Evolutionary conservation across 2,329 filamentous ascomycete genomes (phyloP).

Genomic region (Teratosphaeria zuluensis): DNA sequence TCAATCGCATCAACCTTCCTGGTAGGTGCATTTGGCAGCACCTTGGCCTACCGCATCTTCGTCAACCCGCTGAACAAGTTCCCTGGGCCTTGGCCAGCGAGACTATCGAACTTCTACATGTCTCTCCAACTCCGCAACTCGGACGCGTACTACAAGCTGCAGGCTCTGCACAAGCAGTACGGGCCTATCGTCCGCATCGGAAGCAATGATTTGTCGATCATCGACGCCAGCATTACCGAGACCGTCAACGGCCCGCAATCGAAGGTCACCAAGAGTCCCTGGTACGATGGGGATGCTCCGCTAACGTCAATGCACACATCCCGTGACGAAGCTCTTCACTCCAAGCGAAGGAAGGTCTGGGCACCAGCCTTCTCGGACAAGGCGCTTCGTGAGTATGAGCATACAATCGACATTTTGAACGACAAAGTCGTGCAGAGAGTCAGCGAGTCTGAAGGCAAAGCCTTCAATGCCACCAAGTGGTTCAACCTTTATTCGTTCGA

Average conservation of each 20-base stretch:
- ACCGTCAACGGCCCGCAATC: constrained; percentile 28
- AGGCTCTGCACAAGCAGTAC: constrained; percentile 24
- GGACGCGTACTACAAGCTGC: constrained; percentile 20
- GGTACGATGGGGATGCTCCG: constrained; percentile 30
- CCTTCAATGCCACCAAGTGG: constrained; percentile 30
- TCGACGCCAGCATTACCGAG: constrained; percentile 26
- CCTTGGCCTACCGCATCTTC: constrained; percentile 27
- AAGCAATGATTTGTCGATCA: constrained; percentile 28
- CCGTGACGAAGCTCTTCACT: constrained; percentile 28
- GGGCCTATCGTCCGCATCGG: constrained; percentile 27
- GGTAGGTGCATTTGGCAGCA: constrained; percentile 11
- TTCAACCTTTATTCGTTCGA: constrained; percentile 36
- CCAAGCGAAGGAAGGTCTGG: constrained; percentile 31
- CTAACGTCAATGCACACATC: constrained; percentile 28
- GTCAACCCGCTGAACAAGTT: constrained; percentile 26
- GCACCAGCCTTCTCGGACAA: constrained; percentile 31
- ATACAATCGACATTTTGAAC: constrained; percentile 24
- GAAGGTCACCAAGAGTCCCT: constrained; percentile 31
- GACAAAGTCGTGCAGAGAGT: constrained; percentile 25
- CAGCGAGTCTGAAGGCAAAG: constrained; percentile 11
- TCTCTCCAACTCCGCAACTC: constrained; percentile 13
- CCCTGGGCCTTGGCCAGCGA: constrained; percentile 23
- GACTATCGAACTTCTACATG: constrained; percentile 25
- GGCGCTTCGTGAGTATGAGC: constrained; percentile 32
- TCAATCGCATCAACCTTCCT: background rate